A percentile compares a stretch with the other conserved stretches of the same genome.
These are phyloP conservation scores for Gossypium ekmanianum DNA, from an alignment of 345 rosid genomes.

Conservation along the genomic window DNA sequence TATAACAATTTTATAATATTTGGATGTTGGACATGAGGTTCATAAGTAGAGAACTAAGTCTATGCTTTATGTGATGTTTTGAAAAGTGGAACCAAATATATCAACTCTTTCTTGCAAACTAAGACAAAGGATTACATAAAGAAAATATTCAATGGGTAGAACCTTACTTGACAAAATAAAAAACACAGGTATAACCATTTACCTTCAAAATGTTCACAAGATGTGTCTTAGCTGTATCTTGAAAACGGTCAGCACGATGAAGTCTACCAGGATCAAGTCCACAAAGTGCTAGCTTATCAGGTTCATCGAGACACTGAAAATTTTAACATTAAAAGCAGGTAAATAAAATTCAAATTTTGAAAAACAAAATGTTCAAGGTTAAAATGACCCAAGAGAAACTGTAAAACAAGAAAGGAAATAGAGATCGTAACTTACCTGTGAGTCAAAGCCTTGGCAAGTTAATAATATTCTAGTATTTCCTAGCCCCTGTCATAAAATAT, in stretches of 20 bases:
- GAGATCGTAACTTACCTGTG: constrained; percentile 46
- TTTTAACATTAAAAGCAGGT: constrained; percentile 6
- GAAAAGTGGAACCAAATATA: constrained; percentile 1
- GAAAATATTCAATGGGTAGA: constrained; percentile 7
- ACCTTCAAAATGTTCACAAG: constrained; percentile 72
- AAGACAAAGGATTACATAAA: constrained; percentile 2
- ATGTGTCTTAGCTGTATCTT: constrained; percentile 55
- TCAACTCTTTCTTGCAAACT: not conserved
- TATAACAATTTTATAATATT: not conserved
- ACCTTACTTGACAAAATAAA: not conserved
- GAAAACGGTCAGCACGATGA: constrained; percentile 79
- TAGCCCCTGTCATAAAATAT: constrained; percentile 48
- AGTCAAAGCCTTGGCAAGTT: constrained; percentile 61
- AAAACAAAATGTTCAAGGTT: constrained; percentile 1
- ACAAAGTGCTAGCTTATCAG: constrained; percentile 70
- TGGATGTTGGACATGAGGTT: not conserved
- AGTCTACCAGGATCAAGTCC: constrained; percentile 77
- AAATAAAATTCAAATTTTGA: not conserved
- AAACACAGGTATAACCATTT: constrained; percentile 10
- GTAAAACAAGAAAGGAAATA: constrained; percentile 8
- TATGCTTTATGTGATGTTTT: constrained; percentile 3
- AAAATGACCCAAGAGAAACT: constrained; percentile 8
- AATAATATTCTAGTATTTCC: constrained; percentile 60
- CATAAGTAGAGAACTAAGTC: constrained; percentile 10
- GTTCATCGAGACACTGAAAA: constrained; percentile 63